Base-by-base conservation (phyloP, 495 filamentous ascomycete genomes). In the Talaromyces ruber region DNA sequence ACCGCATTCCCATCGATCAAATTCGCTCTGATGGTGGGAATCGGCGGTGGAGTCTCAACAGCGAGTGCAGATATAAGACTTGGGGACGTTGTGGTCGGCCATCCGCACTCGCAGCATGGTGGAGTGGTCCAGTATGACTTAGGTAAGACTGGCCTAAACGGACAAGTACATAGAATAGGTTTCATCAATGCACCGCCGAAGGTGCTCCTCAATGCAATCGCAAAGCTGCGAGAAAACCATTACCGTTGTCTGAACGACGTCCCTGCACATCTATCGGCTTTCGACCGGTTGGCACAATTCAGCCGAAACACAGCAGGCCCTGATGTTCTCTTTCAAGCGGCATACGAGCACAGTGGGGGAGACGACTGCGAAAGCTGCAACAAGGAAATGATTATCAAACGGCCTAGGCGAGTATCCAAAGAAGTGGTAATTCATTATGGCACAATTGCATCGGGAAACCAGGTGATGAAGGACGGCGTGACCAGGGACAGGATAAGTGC, bases 81-180 rank as follows among this genome's bases (percentile, higher is more conserved):
- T 6, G 78, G 78, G 5, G 78, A 79, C 62, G 65, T 79, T 24
- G 73, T 78, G 11, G 66, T 79, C 28, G 70, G 76, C 58, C 52
- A 64, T 54, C 58, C 64, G 7, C 55, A 50, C 26, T 50, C 45
- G 16, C 43, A 54, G 16, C 34, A 51, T 7, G 24, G n/a, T 67
- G 62, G 64, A 8, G 62, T 66, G 37, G n/a, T 43, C 16, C 37
- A 43, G 37, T 43, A 43, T 43, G 37, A 43, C 16, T 43, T n/a
- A n/a, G 37, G 37, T 5, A 43, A 43, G 37, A n/a, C 37, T 4
- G 30, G 4, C 9, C 30, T 4, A 32, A 9, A 9, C 9, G 30
- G 30, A 4, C 30, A 32, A 32, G 4, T 32, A 4, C 4, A 32
- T 4, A 4, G 4, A 32, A 32, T 9, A 32, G 30, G 30, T 4